These are phyloP conservation scores for Neurospora sp. DNA, from an alignment of 495 filamentous ascomycete species.

Conservation along the genomic window DNA sequence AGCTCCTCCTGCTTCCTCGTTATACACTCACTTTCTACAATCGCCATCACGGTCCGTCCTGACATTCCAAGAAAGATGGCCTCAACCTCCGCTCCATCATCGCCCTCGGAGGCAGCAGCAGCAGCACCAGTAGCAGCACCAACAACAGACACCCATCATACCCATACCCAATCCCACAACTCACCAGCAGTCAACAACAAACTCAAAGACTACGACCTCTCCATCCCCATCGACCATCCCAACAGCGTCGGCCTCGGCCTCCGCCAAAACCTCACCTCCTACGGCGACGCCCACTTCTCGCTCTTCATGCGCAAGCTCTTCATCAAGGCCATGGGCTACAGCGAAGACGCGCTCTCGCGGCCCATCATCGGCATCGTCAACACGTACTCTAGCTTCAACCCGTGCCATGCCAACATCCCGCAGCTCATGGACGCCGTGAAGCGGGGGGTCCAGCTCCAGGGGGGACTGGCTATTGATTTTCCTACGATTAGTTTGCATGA, in stretches of 20 bases:
- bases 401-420: constrained; percentile 57
- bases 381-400: constrained; percentile 56
- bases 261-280: constrained; percentile 51
- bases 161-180: neutral
- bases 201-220: constrained; percentile 47
- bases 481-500: constrained; percentile 58
- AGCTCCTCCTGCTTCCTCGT: neutral
- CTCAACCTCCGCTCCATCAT: neutral
- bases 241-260: constrained; percentile 35
- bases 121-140: neutral
- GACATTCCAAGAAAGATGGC: neutral
- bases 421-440: constrained; percentile 58
- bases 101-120: neutral
- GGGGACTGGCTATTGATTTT: constrained; percentile 54
- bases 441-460: constrained; percentile 50
- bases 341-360: constrained; percentile 53
- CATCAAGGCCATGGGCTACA: constrained; percentile 60
- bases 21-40: neutral
- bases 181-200: neutral
- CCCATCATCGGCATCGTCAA: constrained; percentile 60
- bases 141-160: neutral
- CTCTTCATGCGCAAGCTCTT: constrained; percentile 61
- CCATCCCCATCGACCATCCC: constrained; percentile 34
- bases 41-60: neutral
- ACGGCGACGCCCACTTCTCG: constrained; percentile 60